A percentile compares a stretch with the other conserved stretches of the same genome.
Evolutionary conservation across 192 early-diverging fungal species (phyloP).

Genomic region (Coemansia sp.): DNA sequence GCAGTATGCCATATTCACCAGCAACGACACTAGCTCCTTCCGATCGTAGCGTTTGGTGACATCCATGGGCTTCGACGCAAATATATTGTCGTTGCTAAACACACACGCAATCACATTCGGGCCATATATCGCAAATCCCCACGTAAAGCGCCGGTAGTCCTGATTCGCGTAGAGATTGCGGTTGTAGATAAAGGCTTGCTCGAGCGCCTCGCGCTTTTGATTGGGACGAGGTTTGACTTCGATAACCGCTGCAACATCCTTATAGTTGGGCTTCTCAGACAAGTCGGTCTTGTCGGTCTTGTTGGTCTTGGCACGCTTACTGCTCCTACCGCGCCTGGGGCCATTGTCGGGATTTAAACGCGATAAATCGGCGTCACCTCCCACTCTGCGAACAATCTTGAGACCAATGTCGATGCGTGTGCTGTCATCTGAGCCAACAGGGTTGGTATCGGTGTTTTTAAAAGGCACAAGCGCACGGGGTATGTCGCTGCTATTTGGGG

Average conservation of each 20-base stretch:
- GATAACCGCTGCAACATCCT: not conserved
- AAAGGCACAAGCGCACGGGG: not conserved
- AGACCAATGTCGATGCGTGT: conserved; percentile 14
- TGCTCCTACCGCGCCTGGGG: too few relatives aligned
- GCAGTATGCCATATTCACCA: conserved; percentile 3
- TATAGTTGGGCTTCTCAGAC: not conserved
- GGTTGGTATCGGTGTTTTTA: not conserved
- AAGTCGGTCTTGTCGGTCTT: not conserved
- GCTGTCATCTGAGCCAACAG: not conserved
- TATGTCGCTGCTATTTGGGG: not conserved
- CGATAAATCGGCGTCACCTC: too few relatives aligned
- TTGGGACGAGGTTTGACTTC: not conserved
- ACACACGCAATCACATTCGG: conserved; percentile 4
- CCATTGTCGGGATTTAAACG: not conserved
- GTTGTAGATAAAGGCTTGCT: conserved; percentile 10
- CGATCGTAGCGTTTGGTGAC: not conserved
- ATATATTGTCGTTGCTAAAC: not conserved
- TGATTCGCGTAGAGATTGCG: conserved; percentile 14
- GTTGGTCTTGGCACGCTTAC: too few relatives aligned
- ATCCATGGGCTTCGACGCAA: conserved; percentile 16
- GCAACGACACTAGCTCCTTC: conserved; percentile 10
- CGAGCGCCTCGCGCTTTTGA: not conserved
- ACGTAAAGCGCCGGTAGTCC: conserved; percentile 14
- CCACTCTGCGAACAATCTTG: not conserved
- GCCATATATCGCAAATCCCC: conserved; percentile 25